Evolutionary conservation across 2,329 filamentous ascomycete genomes (phyloP), one percentile per base, ranked within the genome.

Genomic region (Sclerotinia nivalis): DNA sequence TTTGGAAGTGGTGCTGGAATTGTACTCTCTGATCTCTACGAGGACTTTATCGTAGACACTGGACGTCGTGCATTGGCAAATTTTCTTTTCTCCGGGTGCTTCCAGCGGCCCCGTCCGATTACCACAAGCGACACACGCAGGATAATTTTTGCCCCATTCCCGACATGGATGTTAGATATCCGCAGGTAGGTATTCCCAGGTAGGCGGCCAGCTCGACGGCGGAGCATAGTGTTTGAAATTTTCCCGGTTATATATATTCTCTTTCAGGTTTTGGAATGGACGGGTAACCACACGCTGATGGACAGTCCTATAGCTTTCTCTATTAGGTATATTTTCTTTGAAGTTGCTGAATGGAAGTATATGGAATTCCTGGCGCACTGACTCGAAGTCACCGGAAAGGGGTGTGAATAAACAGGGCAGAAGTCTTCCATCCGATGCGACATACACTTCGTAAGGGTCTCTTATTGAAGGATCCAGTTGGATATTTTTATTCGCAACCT

Each of bases 81-180:
- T 65, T 31, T 18, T 0, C 15, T 28, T 8, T 40, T 13, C 4
- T 31, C 22, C 7, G 0, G 31, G 13, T 13, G 28, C 15, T 25
- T 49, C 9, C 31, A 22, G 31, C 5, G 56, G 54, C 13, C 69
- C 64, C 13, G 64, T 68, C 22, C 31, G 47, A 50, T 22, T 20
- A 18, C 55, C 54, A 56, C 68, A 66, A 52, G n/a, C 25, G 45
- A 59, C 61, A 47, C 68, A 69, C 13, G 37, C 22, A 6, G 68
- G 61, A 58, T 58, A 69, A 43, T 56, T 40, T 22, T 47, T 47
- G 6, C 67, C 59, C 59, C 67, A 69, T 45, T 56, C 50, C 15
- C 28, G 28, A 55, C 67, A 65, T 15, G 61, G 60, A 66, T 66
- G 68, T 52, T 69, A 61, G 22, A 67, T 66, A 43, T 66, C 61